phyloP scores from a whole-genome alignment of 2,329 filamentous ascomycete species.

The Stagonosporopsis rhizophila region DNA sequence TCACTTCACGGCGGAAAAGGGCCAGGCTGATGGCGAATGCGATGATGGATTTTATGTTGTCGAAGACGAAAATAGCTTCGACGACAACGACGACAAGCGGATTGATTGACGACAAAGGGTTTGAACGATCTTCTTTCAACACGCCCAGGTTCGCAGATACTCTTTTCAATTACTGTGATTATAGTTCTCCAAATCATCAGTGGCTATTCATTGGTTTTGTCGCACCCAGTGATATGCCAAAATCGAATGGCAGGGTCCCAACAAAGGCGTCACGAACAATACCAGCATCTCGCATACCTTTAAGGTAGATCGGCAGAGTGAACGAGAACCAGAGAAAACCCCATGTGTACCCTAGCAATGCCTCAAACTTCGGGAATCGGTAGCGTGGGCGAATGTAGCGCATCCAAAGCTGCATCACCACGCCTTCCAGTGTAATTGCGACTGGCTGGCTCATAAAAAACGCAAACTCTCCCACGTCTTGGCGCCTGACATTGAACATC shows the following conservation, averaged over 20 bases:
- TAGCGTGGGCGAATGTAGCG: neutral
- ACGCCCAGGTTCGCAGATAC: no score
- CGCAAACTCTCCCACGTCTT: neutral
- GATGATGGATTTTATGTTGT: no score
- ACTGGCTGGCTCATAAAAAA: slow-evolving; percentile 9
- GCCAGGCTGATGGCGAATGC: no score
- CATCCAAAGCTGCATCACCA: neutral
- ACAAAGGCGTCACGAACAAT: neutral
- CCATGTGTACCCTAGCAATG: neutral
- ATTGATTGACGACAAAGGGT: no score
- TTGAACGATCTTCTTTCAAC: no score
- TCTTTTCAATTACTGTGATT: neutral
- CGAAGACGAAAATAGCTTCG: no score
- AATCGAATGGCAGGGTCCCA: neutral
- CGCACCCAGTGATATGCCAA: neutral
- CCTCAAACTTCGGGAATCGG: neutral
- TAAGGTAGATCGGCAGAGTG: neutral
- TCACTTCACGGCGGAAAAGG: no score
- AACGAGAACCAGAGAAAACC: neutral
- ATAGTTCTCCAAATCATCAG: no score
- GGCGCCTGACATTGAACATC: slow-evolving; percentile 3
- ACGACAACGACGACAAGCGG: no score
- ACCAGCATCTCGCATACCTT: neutral
- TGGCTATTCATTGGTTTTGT: neutral
- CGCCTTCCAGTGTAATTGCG: neutral